Evolutionary conservation across 2,329 filamentous ascomycete genomes (phyloP), one percentile per base, ranked within the genome.

Genomic region (Cyphellophora europaea): DNA sequence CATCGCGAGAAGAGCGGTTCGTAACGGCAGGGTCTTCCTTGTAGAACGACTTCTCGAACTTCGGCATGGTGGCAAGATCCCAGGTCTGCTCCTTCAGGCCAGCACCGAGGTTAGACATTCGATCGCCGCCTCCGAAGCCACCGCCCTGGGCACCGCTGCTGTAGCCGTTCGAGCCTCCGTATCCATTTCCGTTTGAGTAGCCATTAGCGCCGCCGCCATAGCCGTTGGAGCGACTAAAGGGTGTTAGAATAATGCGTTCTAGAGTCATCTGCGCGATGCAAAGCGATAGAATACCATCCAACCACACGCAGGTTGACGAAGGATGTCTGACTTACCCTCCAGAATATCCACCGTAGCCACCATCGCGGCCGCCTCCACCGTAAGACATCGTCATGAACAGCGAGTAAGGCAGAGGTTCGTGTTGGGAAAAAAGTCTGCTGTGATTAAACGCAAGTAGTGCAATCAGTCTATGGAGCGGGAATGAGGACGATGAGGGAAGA

Each of bases 41-140:
- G 76, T 98, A 98, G 69, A 98, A 98, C 6, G 84, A 88, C 67
- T 98, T 98, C 61, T 98, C 91, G 66, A 98, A 98, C 65, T 96
- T 96, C 52, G 91, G 89, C 30, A 98, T 57, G 5, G 79, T 61
- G 54, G 61, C 69, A 35, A 91, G 53, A 58, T 98, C 91, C 83
- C 84, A 98, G 45, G 78, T 71, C 57, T 94, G 91, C 54, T 81
- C 77, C 68, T 93, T 89, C 49, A 98, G 70, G 51, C 81, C 79
- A 45, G 86, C 73, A 52, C 91, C 91, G 44, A 98, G 83, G 60
- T 82, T 80, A 50, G 79, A 82, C 91, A 98, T 98, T 53, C 84
- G 79, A 66, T 98, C 91, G 61, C 89, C 88, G 48, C 86, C 84
- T 48, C 73, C 80, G 47, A 73, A 77, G 37, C 72, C 64, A 38